Percentiles rank a stretch among this genome's conserved stretches.
Conservation (phyloP, 2,329 filamentous ascomycete genomes). For the Aspergillus puulaauensis region DNA sequence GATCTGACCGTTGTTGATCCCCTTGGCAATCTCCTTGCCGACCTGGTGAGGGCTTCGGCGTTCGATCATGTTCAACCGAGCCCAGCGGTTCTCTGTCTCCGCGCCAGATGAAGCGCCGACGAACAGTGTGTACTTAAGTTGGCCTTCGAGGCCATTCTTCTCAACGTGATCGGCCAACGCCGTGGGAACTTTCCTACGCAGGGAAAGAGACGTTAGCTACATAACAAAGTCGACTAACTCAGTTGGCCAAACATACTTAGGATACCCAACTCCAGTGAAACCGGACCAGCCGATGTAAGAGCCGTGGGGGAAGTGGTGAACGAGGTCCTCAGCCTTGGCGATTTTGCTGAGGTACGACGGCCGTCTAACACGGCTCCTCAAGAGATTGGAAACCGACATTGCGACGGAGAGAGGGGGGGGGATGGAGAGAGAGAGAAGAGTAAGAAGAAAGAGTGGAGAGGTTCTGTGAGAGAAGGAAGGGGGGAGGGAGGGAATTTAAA, state of each 20-base stretch:
- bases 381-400: conserved; percentile 66
- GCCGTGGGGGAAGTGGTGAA: conserved; percentile 78
- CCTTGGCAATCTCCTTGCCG: conserved; percentile 84
- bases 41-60: conserved; percentile 82
- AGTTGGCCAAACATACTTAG: conserved; percentile 61
- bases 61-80: conserved; percentile 86
- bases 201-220: neutral
- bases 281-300: conserved; percentile 90
- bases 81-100: conserved; percentile 91
- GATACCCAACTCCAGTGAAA: conserved; percentile 87
- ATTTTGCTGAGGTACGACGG: conserved; percentile 80
- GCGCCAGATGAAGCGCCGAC: conserved; percentile 87
- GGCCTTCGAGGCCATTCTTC: conserved; percentile 77
- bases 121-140: conserved; percentile 83
- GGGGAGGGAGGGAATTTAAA: conserved; percentile 5
- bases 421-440: conserved; percentile 11
- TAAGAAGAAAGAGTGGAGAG: conserved; percentile 15
- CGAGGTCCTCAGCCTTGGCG: conserved; percentile 73
- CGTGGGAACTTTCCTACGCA: conserved; percentile 71
- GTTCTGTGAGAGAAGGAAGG: conserved; percentile 5
- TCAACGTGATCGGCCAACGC: conserved; percentile 87
- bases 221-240: neutral
- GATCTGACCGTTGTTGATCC: conserved; percentile 84
- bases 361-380: conserved; percentile 73
- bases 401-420: conserved; percentile 10